Evolutionary conservation across 164 flowering plant genomes (phyloP).

Genomic region (Aristolochia fimbriata): DNA sequence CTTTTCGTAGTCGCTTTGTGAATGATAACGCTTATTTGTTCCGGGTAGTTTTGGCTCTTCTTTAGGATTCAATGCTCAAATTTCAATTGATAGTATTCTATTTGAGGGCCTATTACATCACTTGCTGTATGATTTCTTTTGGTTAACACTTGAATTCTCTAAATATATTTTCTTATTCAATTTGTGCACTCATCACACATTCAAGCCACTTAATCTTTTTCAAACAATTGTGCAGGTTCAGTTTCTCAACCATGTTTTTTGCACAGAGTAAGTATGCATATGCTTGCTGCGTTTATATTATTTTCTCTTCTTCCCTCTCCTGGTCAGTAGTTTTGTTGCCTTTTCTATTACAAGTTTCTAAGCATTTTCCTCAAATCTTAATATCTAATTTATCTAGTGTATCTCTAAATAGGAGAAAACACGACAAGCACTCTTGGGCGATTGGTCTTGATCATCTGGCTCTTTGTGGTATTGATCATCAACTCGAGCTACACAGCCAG

Average conservation of each 20-base stretch:
- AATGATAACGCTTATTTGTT: too few relatives aligned
- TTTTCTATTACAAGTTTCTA: not conserved
- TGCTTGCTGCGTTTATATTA: not conserved
- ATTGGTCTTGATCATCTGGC: constrained; percentile 74
- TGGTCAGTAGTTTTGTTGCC: not conserved
- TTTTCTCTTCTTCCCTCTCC: not conserved
- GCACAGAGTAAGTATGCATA: constrained; percentile 60
- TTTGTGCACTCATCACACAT: not conserved
- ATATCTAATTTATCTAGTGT: constrained; percentile 4
- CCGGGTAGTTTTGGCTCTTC: too few relatives aligned
- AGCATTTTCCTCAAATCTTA: not conserved
- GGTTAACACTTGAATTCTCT: not conserved
- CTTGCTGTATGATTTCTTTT: too few relatives aligned
- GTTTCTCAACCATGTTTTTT: constrained; percentile 94
- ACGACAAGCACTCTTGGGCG: constrained; percentile 82
- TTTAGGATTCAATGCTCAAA: too few relatives aligned
- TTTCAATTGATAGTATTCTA: too few relatives aligned
- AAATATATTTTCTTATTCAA: not conserved
- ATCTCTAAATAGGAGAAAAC: constrained; percentile 56
- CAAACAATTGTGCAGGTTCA: constrained; percentile 59
- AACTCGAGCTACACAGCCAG: constrained; percentile 96
- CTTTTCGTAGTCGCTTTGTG: not conserved
- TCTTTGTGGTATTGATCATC: constrained; percentile 82
- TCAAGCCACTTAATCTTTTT: not conserved
- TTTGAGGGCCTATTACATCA: too few relatives aligned